These are phyloP conservation scores for Fusarium denticulatum DNA, from an alignment of 2,329 filamentous ascomycete species.

Conservation along the genomic window DNA sequence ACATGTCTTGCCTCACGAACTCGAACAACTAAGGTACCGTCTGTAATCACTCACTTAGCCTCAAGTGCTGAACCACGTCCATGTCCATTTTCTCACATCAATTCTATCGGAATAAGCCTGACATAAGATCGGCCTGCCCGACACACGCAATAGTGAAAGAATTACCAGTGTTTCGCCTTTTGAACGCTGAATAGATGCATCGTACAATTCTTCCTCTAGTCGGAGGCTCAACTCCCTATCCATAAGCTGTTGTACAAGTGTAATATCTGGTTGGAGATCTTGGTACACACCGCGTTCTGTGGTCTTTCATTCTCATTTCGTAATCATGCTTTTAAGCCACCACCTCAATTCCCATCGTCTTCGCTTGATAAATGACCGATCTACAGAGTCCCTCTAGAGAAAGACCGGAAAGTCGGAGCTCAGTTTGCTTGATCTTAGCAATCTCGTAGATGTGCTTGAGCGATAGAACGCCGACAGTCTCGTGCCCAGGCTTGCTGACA, in stretches of 20 bases:
- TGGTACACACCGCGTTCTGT: conserved; percentile 28
- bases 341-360: conserved; percentile 78
- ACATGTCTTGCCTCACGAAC: not conserved
- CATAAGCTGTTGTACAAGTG: conserved; percentile 42
- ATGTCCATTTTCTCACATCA: not conserved
- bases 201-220: conserved; percentile 21
- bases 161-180: not conserved
- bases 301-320: conserved; percentile 6
- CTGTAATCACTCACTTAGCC: not conserved
- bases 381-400: conserved; percentile 77
- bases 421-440: conserved; percentile 91
- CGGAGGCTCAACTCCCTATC: conserved; percentile 8
- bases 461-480: conserved; percentile 84
- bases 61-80: not conserved
- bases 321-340: conserved; percentile 60
- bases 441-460: conserved; percentile 98
- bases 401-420: conserved; percentile 77
- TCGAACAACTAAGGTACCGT: not conserved
- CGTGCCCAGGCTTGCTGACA: conserved; percentile 77
- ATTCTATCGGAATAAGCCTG: not conserved
- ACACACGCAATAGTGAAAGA: not conserved
- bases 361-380: conserved; percentile 78
- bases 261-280: conserved; percentile 20
- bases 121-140: not conserved
- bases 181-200: conserved; percentile 7